Base-by-base conservation (phyloP, 371 early-diverging fungal species). In the Mortierella sp. region DNA sequence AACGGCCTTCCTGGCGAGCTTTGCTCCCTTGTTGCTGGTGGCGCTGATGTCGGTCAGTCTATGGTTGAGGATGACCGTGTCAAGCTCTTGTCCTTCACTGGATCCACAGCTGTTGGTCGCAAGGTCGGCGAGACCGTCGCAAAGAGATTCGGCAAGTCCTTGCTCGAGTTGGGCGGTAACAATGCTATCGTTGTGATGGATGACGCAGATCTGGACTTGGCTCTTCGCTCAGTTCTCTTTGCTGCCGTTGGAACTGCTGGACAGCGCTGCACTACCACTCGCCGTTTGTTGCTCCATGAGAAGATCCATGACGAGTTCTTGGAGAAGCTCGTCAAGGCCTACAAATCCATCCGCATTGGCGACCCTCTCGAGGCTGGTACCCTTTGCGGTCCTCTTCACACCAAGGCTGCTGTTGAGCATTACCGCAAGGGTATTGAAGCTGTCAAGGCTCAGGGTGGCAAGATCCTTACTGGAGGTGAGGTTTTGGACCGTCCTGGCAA, bases 231-330 rank as follows among this genome's bases (percentile, higher is more conserved):
- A 13, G 91, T 95, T 61, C 86, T 98, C 55, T 98, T 98, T 86
- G 97, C 98, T 19, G 97, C 98, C 21, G 98, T 98, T 9, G 98
- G 98, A 47, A 98, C 98, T 28, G 96, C 97, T 53, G 98, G 98
- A 32, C 98, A 98, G 86, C 88, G 98, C 41, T 98, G 98, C 85
- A 98, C 98, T 1, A 98, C 98, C 36, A 95, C 97, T 2, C 93
- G 98, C 38, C 94, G 98, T 47, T 87, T 97, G 78, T 92, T 97
- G 82, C 85, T 98, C n/a, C 98, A 98, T 67, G 94, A 95, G 76
- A 87, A 88, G 61, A 95, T 98, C 63, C 93, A 97, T 83, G 98
- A 97, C 73, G 86, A 87, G 3, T 93, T 98, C 74, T 84, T 97
- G 22, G 93, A 88, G 45, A 84, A 89, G 55, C 87, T 98, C 10